Base-by-base conservation (phyloP, 768 basidiomycete genomes). In the Artomyces pyxidatus region DNA sequence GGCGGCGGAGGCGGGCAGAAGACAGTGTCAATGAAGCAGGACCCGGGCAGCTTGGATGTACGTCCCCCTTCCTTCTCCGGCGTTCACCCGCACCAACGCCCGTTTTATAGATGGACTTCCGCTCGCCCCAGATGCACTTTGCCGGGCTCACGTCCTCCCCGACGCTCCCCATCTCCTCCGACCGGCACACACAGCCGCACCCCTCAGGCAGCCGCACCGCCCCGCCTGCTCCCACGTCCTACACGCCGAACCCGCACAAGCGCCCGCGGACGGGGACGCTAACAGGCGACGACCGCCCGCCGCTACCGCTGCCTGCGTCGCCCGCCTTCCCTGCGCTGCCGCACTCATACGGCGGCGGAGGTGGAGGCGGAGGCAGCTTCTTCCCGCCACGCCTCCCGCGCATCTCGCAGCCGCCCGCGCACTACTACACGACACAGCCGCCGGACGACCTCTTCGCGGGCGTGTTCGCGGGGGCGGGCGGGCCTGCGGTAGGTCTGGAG, bases 161-260 rank as follows among this genome's bases (percentile, higher is more conserved):
- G 4, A 52, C 55, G 26, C 56, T 65, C 14, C 63, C 63, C 4
- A 51, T 62, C 39, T 62, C 63, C 22, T 59, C 60, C 32, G 65
- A 65, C 42, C 59, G 62, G 23, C 58, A 58, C 43, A 55, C 56
- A 29, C 51, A 48, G 21, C 32, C 49, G 6, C 37, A 52, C 6
- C 40, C 56, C 38, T 53, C 58, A 3, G 40, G 55, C 12, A 45
- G 54, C 22, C 59, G 59, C 25, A 45, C 42, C 37, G 14, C 48
- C 4, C 50, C 52, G 26, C 45, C 49, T n/a, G 46, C 48, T 3
- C 48, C 45, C 4, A 12, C 49, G 2, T 53, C 42, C 4, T 52
- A 44, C 14, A 50, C 53, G 19, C 45, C 53, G 19, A 47, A 47
- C 35, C 55, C 52, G 1, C 48, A 42, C 29, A 56, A 56, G 29